Conservation (phyloP, 2,329 filamentous ascomycete genomes). For the Phyllosticta citribraziliensis region DNA sequence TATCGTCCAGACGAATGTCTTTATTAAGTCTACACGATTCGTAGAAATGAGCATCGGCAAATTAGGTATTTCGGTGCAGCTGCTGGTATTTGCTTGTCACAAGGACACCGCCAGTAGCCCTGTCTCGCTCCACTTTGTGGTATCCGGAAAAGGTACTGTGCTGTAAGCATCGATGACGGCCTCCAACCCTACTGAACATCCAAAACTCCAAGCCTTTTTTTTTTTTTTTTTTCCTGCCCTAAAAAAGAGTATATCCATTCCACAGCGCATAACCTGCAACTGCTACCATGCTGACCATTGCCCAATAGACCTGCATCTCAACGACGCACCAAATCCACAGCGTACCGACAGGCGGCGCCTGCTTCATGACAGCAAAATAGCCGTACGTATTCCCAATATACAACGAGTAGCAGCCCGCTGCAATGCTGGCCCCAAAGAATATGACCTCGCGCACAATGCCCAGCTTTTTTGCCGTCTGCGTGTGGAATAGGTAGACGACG, state of each 20-base stretch:
- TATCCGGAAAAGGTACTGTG: no score
- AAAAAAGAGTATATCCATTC: constrained; percentile 43
- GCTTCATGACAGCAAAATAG: constrained; percentile 87
- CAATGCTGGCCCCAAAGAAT: constrained; percentile 54
- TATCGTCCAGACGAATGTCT: no score
- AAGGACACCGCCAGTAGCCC: no score
- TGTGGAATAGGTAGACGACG: constrained; percentile 35
- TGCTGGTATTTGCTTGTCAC: no score
- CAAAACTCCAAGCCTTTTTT: background rate
- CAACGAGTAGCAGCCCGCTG: constrained; percentile 68
- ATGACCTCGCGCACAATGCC: constrained; percentile 38
- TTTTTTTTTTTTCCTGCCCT: constrained; percentile 3
- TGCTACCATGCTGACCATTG: constrained; percentile 45
- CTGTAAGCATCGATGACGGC: no score
- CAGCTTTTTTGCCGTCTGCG: constrained; percentile 32
- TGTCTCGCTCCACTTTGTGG: no score
- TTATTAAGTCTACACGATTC: no score
- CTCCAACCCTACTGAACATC: background rate
- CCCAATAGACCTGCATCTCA: constrained; percentile 65
- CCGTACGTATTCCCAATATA: constrained; percentile 68
- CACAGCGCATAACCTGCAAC: constrained; percentile 45
- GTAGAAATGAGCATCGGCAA: no score
- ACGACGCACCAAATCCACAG: constrained; percentile 91
- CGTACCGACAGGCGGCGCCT: constrained; percentile 76
- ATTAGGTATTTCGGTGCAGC: no score